Evolutionary conservation across 2,329 filamentous ascomycete species (phyloP).

Genomic region (Xylariaceae sp.): DNA sequence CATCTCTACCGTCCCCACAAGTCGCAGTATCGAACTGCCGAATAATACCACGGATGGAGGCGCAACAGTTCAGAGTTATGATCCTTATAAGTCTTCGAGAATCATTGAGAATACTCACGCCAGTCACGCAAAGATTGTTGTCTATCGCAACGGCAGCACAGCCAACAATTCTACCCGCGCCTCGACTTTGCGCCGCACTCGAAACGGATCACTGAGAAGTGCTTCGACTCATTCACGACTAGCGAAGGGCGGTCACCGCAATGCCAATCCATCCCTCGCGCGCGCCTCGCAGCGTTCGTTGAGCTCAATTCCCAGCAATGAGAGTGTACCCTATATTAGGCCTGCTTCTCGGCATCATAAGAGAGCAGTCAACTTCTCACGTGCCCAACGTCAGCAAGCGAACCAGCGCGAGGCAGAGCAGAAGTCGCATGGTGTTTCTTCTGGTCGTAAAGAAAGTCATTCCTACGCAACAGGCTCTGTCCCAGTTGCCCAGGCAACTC

Average conservation of each 20-base stretch:
- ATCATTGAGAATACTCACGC: slow-evolving; percentile 44
- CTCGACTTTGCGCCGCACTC: slow-evolving; percentile 29
- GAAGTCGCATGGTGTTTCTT: slow-evolving; percentile 27
- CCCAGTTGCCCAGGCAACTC: slow-evolving; percentile 17
- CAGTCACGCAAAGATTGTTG: slow-evolving; percentile 61
- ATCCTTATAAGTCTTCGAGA: slow-evolving; percentile 72
- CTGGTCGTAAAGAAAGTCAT: slow-evolving; percentile 28
- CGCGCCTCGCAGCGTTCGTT: slow-evolving; percentile 40
- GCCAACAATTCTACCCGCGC: slow-evolving; percentile 26
- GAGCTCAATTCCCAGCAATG: slow-evolving; percentile 45
- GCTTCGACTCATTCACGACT: slow-evolving; percentile 30
- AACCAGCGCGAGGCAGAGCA: slow-evolving; percentile 15
- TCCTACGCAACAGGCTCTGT: slow-evolving; percentile 22
- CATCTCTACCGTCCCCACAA: slow-evolving; percentile 53
- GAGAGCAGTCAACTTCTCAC: slow-evolving; percentile 52
- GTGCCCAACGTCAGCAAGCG: slow-evolving; percentile 37
- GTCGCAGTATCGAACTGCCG: slow-evolving; percentile 40
- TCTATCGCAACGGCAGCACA: slow-evolving; percentile 52
- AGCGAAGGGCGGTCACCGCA: slow-evolving; percentile 26
- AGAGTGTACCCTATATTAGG: slow-evolving; percentile 40
- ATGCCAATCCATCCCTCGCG: slow-evolving; percentile 28
- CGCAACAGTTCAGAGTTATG: slow-evolving; percentile 62
- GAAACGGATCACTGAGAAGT: slow-evolving; percentile 34
- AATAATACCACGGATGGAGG: slow-evolving; percentile 34
- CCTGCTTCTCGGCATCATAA: slow-evolving; percentile 42